Evolutionary conservation across 257 asterid species (phyloP).

Genomic region (Solanum dulcamara): DNA sequence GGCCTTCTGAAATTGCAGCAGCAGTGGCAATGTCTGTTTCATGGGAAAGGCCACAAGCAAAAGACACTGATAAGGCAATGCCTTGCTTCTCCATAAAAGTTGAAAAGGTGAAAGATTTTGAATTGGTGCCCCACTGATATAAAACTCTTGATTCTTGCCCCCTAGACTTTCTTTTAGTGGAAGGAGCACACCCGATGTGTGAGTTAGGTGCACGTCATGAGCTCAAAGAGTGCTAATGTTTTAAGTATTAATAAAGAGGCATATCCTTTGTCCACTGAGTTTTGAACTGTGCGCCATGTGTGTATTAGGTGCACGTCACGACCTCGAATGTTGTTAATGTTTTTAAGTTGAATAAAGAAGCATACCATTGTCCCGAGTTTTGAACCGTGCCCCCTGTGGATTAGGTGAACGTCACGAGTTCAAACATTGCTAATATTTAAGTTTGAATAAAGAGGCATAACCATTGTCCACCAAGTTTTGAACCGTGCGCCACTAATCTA

Average conservation of each 20-base stretch:
- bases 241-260: too few species aligned
- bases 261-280: background rate
- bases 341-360: too few species aligned
- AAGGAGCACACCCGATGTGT: background rate
- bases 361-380: too few species aligned
- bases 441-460: background rate
- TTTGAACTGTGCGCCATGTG: too few species aligned
- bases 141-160: background rate
- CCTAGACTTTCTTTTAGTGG: background rate
- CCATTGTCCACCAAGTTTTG: background rate
- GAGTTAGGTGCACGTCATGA: background rate
- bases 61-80: constrained; percentile 40
- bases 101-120: constrained; percentile 39
- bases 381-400: too few species aligned
- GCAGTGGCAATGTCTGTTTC: constrained; percentile 54
- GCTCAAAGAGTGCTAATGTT: background rate
- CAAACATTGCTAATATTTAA: background rate
- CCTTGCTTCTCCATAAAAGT: constrained; percentile 25
- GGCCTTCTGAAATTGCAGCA: constrained; percentile 71
- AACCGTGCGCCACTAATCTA: constrained; percentile 6
- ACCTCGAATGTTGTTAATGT: background rate
- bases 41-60: constrained; percentile 26
- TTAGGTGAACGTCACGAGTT: background rate
- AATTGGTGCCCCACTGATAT: background rate
- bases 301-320: background rate